These are phyloP conservation scores for Ustilago loliicola DNA, from an alignment of 1,284 basidiomycete species.

Conservation along the genomic window DNA sequence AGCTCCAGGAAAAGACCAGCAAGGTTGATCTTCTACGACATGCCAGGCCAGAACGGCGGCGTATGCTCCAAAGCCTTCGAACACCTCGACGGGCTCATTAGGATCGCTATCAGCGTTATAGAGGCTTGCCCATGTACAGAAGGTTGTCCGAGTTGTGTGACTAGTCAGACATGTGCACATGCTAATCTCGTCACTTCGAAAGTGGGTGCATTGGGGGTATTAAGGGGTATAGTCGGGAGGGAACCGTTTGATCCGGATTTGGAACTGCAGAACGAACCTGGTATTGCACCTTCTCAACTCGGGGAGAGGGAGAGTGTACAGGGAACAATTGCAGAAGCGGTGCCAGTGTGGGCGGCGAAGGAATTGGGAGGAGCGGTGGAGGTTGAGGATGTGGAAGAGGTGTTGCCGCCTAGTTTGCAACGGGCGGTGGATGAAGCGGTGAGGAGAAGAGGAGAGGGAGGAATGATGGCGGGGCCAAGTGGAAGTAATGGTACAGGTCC, in stretches of 20 bases:
- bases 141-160: slow-evolving; percentile 82
- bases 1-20: slow-evolving; percentile 82
- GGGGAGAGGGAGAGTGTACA: slow-evolving; percentile 38
- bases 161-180: slow-evolving; percentile 53
- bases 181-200: slow-evolving; percentile 66
- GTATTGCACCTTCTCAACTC: slow-evolving; percentile 39
- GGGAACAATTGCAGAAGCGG: slow-evolving; percentile 49
- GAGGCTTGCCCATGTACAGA: slow-evolving; percentile 79
- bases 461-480: slow-evolving; percentile 6
- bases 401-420: slow-evolving; percentile 47
- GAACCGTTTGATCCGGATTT: slow-evolving; percentile 62
- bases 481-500: slow-evolving; percentile 33
- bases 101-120: slow-evolving; percentile 77
- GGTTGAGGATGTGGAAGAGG: slow-evolving; percentile 53
- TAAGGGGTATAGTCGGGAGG: slow-evolving; percentile 63
- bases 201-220: slow-evolving; percentile 64
- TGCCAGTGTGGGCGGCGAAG: slow-evolving; percentile 43
- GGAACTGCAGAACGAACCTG: slow-evolving; percentile 57
- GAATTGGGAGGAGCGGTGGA: slow-evolving; percentile 36
- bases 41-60: slow-evolving; percentile 79
- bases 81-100: slow-evolving; percentile 78
- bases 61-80: slow-evolving; percentile 85
- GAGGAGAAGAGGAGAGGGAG: slow-evolving; percentile 13
- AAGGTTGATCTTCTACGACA: slow-evolving; percentile 87
- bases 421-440: slow-evolving; percentile 33